Evolutionary conservation across 345 rosid genomes (phyloP).

Genomic region (Arabidopsis arenosa): DNA sequence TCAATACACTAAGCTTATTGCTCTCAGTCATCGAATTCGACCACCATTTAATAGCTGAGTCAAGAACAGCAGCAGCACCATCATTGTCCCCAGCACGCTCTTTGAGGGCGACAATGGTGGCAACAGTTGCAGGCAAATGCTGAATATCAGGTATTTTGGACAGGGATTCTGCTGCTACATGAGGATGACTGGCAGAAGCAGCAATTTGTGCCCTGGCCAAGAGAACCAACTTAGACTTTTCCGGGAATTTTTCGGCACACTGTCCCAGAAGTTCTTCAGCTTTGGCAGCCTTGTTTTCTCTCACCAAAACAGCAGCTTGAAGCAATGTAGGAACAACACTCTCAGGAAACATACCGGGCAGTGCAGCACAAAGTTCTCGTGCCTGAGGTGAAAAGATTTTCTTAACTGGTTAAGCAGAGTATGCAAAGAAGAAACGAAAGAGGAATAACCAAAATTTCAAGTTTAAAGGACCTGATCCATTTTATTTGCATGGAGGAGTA

Average conservation of each 20-base stretch:
- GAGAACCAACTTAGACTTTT: constrained; percentile 66
- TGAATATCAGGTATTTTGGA: constrained; percentile 77
- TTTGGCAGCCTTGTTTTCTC: constrained; percentile 84
- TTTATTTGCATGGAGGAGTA: constrained; percentile 94
- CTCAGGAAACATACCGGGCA: constrained; percentile 67
- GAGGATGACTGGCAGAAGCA: constrained; percentile 82
- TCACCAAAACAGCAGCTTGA: constrained; percentile 86
- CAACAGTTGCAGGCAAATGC: constrained; percentile 91
- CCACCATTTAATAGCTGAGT: constrained; percentile 92
- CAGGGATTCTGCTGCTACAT: constrained; percentile 83
- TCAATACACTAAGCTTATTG: constrained; percentile 64
- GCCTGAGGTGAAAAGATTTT: constrained; percentile 56
- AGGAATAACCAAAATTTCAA: constrained; percentile 17
- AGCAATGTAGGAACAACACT: constrained; percentile 72
- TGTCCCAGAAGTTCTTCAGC: constrained; percentile 87
- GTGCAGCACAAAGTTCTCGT: constrained; percentile 73
- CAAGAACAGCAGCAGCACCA: constrained; percentile 75
- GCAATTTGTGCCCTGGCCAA: constrained; percentile 95
- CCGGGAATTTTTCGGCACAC: constrained; percentile 69
- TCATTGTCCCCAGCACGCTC: constrained; percentile 91
- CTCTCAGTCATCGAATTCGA: constrained; percentile 85
- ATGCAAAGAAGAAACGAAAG: constrained; percentile 11
- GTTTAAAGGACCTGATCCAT: constrained; percentile 73
- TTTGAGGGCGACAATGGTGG: constrained; percentile 86
- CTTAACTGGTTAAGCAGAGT: constrained; percentile 10